Conservation (phyloP, 192 early-diverging fungal species). For the Entomortierella chlamydospora region DNA sequence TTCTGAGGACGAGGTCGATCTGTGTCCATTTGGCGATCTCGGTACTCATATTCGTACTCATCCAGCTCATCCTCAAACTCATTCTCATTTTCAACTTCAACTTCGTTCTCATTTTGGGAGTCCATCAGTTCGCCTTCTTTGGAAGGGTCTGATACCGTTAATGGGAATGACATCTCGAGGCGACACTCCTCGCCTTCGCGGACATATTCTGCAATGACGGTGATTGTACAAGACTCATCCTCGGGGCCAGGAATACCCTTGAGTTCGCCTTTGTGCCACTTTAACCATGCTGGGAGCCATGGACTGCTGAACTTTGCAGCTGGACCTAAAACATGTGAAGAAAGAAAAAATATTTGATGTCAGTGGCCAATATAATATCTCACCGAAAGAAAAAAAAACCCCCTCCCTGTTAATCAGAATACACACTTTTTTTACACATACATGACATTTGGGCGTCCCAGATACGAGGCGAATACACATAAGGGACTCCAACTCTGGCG, state of each 20-base stretch:
- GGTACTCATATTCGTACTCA: neutral
- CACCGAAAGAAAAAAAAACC: neutral
- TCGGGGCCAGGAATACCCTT: slow-evolving; percentile 70
- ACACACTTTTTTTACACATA: too few species aligned
- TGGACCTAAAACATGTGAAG: slow-evolving; percentile 60
- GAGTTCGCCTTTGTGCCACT: slow-evolving; percentile 79
- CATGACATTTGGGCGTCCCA: slow-evolving; percentile 82
- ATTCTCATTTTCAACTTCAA: slow-evolving; percentile 14
- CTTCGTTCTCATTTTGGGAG: slow-evolving; percentile 6
- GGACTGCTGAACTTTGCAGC: slow-evolving; percentile 78
- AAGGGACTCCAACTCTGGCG: slow-evolving; percentile 70
- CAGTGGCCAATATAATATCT: too few species aligned
- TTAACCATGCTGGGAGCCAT: slow-evolving; percentile 77
- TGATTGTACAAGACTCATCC: slow-evolving; percentile 69
- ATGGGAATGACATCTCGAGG: slow-evolving; percentile 56
- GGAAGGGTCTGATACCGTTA: slow-evolving; percentile 54
- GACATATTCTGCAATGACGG: slow-evolving; percentile 74
- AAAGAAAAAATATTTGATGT: slow-evolving; percentile 5
- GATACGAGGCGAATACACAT: slow-evolving; percentile 74
- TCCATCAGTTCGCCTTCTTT: slow-evolving; percentile 51
- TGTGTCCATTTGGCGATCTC: neutral
- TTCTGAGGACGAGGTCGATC: neutral
- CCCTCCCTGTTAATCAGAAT: neutral
- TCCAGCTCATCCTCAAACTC: slow-evolving; percentile 19
- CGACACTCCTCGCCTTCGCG: slow-evolving; percentile 62